These are phyloP conservation scores for Fusarium albidum DNA, from an alignment of 2,329 filamentous ascomycete species.

Conservation along the genomic window DNA sequence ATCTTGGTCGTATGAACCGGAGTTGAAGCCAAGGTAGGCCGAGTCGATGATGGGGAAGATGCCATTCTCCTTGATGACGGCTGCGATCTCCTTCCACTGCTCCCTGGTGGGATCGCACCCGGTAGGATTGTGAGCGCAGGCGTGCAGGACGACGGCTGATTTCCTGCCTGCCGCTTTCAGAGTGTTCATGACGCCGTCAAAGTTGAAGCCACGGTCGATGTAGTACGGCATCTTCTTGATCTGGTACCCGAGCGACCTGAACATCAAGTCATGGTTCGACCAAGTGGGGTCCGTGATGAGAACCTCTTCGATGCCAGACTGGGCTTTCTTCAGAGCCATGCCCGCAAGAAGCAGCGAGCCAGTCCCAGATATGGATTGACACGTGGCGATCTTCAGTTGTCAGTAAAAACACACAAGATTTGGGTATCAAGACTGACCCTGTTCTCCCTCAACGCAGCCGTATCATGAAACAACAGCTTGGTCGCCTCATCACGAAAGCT, in stretches of 20 bases:
- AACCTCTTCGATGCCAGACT: slow-evolving; percentile 39
- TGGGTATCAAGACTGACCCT: slow-evolving; percentile 36
- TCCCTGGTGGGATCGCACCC: slow-evolving; percentile 46
- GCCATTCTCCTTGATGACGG: slow-evolving; percentile 11
- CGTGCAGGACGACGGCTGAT: slow-evolving; percentile 47
- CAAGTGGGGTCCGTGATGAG: slow-evolving; percentile 52
- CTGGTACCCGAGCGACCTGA: slow-evolving; percentile 43
- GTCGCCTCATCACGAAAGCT: slow-evolving; percentile 43
- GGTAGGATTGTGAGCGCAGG: slow-evolving; percentile 54
- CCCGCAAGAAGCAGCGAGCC: slow-evolving; percentile 49
- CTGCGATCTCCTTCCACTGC: slow-evolving; percentile 38
- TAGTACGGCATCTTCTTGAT: slow-evolving; percentile 48
- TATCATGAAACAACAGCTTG: slow-evolving; percentile 43
- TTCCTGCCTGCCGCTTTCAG: slow-evolving; percentile 39
- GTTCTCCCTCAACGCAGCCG: slow-evolving; percentile 36
- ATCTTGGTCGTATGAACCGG: slow-evolving; percentile 34
- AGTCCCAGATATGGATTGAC: slow-evolving; percentile 52
- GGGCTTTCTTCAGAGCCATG: slow-evolving; percentile 41
- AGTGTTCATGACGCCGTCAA: slow-evolving; percentile 39
- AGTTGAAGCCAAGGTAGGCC: slow-evolving; percentile 37
- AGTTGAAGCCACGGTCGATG: slow-evolving; percentile 44
- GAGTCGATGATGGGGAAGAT: slow-evolving; percentile 37
- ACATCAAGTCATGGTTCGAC: slow-evolving; percentile 51
- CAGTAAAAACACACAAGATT: too few relatives aligned
- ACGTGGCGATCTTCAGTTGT: slow-evolving; percentile 42